phyloP scores from a whole-genome alignment of 495 filamentous ascomycete species.

The Penicillium steckii region DNA sequence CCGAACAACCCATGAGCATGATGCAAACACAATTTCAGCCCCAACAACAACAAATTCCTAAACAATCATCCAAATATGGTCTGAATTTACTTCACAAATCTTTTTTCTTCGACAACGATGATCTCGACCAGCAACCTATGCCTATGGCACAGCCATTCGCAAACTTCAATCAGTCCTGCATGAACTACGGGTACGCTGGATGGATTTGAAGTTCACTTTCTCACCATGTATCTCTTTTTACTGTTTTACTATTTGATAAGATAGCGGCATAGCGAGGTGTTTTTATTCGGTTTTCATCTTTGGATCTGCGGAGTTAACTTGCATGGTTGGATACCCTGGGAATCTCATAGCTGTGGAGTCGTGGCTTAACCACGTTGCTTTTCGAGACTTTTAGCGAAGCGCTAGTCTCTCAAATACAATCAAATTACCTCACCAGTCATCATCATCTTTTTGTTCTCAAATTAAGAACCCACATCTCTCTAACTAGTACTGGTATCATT shows the following conservation, averaged over 20 bases:
- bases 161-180: conserved; percentile 33
- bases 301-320: conserved; percentile 15
- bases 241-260: conserved; percentile 13
- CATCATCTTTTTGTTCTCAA: background rate
- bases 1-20: conserved; percentile 4
- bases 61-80: conserved; percentile 32
- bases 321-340: conserved; percentile 34
- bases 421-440: conserved; percentile 1
- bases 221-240: conserved; percentile 1
- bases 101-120: conserved; percentile 48
- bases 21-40: conserved; percentile 13
- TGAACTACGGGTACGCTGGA: conserved; percentile 40
- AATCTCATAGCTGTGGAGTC: conserved; percentile 11
- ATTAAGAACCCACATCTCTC: background rate
- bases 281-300: conserved; percentile 17
- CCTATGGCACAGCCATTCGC: conserved; percentile 27
- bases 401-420: background rate
- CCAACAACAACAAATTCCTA: conserved; percentile 13
- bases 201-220: conserved; percentile 33
- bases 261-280: conserved; percentile 43
- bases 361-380: conserved; percentile 11
- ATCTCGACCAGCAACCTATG: conserved; percentile 32
- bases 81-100: conserved; percentile 43
- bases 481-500: background rate
- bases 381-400: background rate